Conservation (phyloP, 2,329 filamentous ascomycete species). For the Coniella lustricola region DNA sequence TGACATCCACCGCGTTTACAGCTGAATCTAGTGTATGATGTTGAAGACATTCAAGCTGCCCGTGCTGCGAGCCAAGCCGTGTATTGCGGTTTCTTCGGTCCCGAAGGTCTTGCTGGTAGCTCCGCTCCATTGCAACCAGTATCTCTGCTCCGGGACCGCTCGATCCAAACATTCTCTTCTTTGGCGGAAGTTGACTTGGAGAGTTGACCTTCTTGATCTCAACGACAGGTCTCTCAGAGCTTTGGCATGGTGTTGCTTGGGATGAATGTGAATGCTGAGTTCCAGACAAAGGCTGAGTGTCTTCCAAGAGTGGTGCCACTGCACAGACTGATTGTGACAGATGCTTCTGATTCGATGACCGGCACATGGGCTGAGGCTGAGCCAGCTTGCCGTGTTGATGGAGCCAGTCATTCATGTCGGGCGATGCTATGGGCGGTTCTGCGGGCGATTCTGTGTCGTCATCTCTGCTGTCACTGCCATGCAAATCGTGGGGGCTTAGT, state of each 20-base stretch:
- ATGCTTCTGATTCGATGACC: no score
- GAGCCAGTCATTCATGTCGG: no score
- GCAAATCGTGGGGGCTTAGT: no score
- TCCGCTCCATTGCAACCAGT: conserved; percentile 25
- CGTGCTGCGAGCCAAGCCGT: not conserved
- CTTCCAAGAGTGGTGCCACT: not conserved
- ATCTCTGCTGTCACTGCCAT: no score
- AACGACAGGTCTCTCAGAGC: not conserved
- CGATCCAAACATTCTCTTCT: conserved; percentile 28
- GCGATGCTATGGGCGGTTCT: no score
- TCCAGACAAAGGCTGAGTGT: no score
- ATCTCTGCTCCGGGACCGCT: conserved; percentile 22
- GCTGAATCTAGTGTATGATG: not conserved
- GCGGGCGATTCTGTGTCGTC: no score
- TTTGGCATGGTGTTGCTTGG: not conserved
- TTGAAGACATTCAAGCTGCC: not conserved
- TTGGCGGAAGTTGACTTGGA: conserved; percentile 17
- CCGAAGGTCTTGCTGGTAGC: conserved; percentile 23
- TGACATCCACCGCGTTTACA: not conserved
- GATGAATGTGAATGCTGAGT: no score
- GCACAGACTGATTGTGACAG: no score
- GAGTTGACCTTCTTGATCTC: not conserved
- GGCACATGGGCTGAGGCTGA: no score
- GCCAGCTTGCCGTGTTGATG: no score
- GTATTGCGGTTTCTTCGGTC: conserved; percentile 14